Evolutionary conservation across 1,284 basidiomycete genomes (phyloP).

Genomic region (Coniferiporia sulphurascens): DNA sequence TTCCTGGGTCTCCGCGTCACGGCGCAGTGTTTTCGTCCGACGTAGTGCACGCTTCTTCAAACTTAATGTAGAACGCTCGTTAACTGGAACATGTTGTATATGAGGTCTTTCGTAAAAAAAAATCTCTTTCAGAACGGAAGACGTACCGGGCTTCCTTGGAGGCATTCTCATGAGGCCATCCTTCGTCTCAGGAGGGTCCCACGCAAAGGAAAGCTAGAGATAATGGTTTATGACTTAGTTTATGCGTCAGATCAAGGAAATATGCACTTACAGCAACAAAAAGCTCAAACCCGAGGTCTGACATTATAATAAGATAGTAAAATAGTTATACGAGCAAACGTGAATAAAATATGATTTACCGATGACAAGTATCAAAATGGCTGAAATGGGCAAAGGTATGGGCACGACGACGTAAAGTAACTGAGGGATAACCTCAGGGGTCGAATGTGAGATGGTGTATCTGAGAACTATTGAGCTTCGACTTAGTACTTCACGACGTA

Average conservation of each 20-base stretch:
- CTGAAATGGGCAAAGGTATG: slow-evolving; percentile 60
- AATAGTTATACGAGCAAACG: not conserved
- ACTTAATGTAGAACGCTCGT: slow-evolving; percentile 47
- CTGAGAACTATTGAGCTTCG: slow-evolving; percentile 25
- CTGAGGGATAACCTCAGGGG: slow-evolving; percentile 64
- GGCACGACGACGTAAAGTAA: slow-evolving; percentile 63
- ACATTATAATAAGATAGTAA: not conserved
- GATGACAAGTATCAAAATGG: slow-evolving; percentile 65
- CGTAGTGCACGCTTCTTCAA: slow-evolving; percentile 55
- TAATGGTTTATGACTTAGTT: not conserved
- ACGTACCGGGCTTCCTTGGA: slow-evolving; percentile 58
- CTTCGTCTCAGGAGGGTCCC: slow-evolving; percentile 61
- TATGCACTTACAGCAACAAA: not conserved
- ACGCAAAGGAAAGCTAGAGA: slow-evolving; percentile 57
- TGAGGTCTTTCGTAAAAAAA: too few relatives aligned
- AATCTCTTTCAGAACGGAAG: too few relatives aligned
- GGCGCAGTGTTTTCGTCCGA: slow-evolving; percentile 50
- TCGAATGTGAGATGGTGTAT: slow-evolving; percentile 64
- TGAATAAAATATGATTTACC: slow-evolving; percentile 34
- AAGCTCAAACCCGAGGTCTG: not conserved
- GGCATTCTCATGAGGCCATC: slow-evolving; percentile 63
- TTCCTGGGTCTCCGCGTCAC: slow-evolving; percentile 42
- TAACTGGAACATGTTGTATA: slow-evolving; percentile 35
- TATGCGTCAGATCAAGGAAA: not conserved
- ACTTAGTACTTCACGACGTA: not conserved